Base-by-base conservation (phyloP, 495 filamentous ascomycete species). In the Penicillium bialowiezense region DNA sequence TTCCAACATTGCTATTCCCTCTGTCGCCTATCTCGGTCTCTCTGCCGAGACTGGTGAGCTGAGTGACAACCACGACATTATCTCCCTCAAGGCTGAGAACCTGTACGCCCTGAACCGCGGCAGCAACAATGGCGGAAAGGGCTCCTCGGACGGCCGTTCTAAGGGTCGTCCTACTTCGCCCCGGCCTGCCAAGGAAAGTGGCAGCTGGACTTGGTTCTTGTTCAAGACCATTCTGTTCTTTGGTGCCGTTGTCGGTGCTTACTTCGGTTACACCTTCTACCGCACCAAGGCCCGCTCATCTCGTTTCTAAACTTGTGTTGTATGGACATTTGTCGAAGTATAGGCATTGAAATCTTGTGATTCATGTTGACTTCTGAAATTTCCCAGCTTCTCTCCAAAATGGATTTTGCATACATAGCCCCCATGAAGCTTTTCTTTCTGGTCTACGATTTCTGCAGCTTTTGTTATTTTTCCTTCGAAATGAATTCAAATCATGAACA, bases 61-160 rank as follows among this genome's bases (percentile, higher is more conserved):
- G 56, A 89, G 81, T 66, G 95, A 99, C 69, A 96, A 97, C 77
- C 90, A 96, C 80, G 95, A 99, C 68, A 95, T 99, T 68, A 86
- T 97, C 67, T 86, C 80, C 45, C 80, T 99, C 65, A 74, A 85
- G 49, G 83, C 91, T 32, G 87, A 88, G 77, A 97, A 97, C 64
- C 77, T 97, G 21, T 97, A 99, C 70, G 78, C 77, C 47, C 69
- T 84, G 43, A 78, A 72, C 61, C 53, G 54, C 42, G 49, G 63
- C 41, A 59, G 56, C 31, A 54, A 60, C 55, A 63, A 69, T 34
- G 60, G 74, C 35, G 72, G 65, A 52, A 58, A 69, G 39, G 74
- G 65, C 12, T 68, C 69, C 20, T 68, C 67, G 17, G 71, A 63
- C 26, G 39, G 39, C 26, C 35, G 64, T 59, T 39, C 49, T 46